phyloP scores from a whole-genome alignment of 345 rosid species.

The Cardamine chenopodiifolia region DNA sequence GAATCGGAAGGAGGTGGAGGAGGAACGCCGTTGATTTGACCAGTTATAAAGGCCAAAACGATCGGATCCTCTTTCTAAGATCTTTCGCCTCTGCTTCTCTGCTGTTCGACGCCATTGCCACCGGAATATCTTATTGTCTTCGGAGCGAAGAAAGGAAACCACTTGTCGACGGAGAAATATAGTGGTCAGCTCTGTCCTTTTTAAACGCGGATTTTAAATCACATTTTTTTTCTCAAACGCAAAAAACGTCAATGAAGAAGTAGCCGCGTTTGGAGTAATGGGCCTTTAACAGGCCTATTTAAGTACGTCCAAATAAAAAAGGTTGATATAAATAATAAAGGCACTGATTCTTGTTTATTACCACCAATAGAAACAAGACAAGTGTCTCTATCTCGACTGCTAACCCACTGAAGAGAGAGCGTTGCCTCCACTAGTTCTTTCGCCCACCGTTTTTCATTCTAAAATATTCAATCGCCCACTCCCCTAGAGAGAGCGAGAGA shows the following conservation, averaged over 20 bases:
- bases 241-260: neutral
- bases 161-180: neutral
- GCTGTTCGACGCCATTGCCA: slow-evolving; percentile 50
- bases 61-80: slow-evolving; percentile 74
- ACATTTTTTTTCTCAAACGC: neutral
- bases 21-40: slow-evolving; percentile 53
- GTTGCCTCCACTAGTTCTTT: slow-evolving; percentile 32
- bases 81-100: slow-evolving; percentile 79
- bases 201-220: slow-evolving; percentile 21
- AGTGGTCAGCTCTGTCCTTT: neutral
- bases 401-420: slow-evolving; percentile 14
- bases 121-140: neutral
- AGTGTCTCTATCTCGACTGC: neutral
- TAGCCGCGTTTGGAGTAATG: slow-evolving; percentile 16
- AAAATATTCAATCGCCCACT: slow-evolving; percentile 25
- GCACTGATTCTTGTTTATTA: neutral
- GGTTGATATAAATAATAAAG: neutral
- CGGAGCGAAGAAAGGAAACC: neutral
- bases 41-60: slow-evolving; percentile 84
- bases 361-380: neutral
- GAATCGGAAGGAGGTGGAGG: slow-evolving; percentile 54
- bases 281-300: slow-evolving; percentile 30
- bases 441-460: slow-evolving; percentile 27
- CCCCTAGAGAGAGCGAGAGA: neutral
- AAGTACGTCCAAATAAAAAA: neutral